Evolutionary conservation across 2,329 filamentous ascomycete species (phyloP), one percentile per base, ranked within the genome.

Genomic region (Ophiocordyceps unilateralis): DNA sequence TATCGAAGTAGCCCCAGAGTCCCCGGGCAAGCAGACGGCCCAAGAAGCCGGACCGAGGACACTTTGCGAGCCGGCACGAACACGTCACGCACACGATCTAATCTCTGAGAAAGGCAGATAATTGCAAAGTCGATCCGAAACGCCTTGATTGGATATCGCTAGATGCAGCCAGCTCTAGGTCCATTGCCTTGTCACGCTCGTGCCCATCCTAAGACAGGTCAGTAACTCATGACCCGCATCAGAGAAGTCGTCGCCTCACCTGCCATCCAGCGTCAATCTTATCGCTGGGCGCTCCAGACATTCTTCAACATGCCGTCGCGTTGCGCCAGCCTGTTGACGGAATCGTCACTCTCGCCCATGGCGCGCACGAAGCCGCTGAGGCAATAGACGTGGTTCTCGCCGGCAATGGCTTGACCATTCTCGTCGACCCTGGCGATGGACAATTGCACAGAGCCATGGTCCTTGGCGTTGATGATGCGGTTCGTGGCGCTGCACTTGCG

Each of bases 401-500:
- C 87, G 56, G 85, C 86, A 72, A 79, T 62, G 55, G 88, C 87
- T 60, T 88, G 85, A 66, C 91, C 91, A 74, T 88, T 93, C 81
- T 98, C 91, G 69, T 96, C 89, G 59, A 98, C 91, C 76, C 95
- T 96, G 69, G 82, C 89, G 65, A 98, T 75, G 59, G 82, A 85
- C 69, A 98, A 86, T 72, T 98, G 91, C 59, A 96, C 91, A 51
- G 85, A 93, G 60, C 86, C 89, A 78, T 98, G 91, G 74, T 98
- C 91, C 76, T 96, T 95, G 76, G 91, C 87, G 77, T 95, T 95
- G 81, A 98, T 96, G 78, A 96, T 95, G 73, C 91, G 86, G 85
- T 93, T 93, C 69, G 89, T 94, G 59, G 88, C 88, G 69, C 78
- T 86, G 84, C 89, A 96, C 77, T 95, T 96, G 77, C 89, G 86